A percentile compares a stretch with the other conserved stretches of the same genome.
phyloP scores from a whole-genome alignment of 2,329 filamentous ascomycete species.

The Colletotrichum sp. region DNA sequence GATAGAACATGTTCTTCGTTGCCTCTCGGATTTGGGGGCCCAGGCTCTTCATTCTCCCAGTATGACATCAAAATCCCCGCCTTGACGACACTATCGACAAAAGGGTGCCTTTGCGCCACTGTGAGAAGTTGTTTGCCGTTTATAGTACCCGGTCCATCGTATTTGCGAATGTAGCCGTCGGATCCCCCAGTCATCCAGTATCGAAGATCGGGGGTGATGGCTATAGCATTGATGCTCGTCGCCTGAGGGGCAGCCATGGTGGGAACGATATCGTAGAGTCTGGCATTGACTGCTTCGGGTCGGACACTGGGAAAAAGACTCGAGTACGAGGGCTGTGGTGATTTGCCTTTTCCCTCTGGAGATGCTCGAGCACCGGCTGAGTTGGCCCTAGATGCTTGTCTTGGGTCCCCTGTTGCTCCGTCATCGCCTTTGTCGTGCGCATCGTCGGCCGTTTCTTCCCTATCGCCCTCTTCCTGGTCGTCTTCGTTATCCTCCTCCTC shows the following conservation, averaged over 20 bases:
- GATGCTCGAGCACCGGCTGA: slow-evolving; percentile 17
- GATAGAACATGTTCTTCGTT: slow-evolving; percentile 73
- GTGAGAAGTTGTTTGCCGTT: slow-evolving; percentile 94
- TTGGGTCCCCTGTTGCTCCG: slow-evolving; percentile 44
- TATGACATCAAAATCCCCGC: slow-evolving; percentile 94
- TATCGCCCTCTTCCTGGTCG: slow-evolving; percentile 39
- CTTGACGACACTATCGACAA: slow-evolving; percentile 96
- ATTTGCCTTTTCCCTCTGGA: slow-evolving; percentile 1
- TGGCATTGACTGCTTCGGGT: slow-evolving; percentile 78
- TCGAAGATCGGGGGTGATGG: slow-evolving; percentile 90
- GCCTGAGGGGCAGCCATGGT: slow-evolving; percentile 96
- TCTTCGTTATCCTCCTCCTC: slow-evolving; percentile 37
- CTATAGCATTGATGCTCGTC: slow-evolving; percentile 92
- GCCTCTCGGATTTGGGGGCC: slow-evolving; percentile 39
- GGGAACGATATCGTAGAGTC: slow-evolving; percentile 91
- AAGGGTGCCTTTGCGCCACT: slow-evolving; percentile 93
- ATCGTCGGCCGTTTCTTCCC: slow-evolving; percentile 36
- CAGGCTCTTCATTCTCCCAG: slow-evolving; percentile 94
- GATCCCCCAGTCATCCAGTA: slow-evolving; percentile 95
- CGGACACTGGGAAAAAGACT: slow-evolving; percentile 54
- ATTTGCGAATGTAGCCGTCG: slow-evolving; percentile 96
- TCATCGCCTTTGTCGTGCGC: slow-evolving; percentile 30
- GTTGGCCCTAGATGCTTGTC: slow-evolving; percentile 29
- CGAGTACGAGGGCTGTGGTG: slow-evolving; percentile 5
- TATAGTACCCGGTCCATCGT: slow-evolving; percentile 92